phyloP scores from a whole-genome alignment of 495 filamentous ascomycete genomes.

The Penicillium pulvis region DNA sequence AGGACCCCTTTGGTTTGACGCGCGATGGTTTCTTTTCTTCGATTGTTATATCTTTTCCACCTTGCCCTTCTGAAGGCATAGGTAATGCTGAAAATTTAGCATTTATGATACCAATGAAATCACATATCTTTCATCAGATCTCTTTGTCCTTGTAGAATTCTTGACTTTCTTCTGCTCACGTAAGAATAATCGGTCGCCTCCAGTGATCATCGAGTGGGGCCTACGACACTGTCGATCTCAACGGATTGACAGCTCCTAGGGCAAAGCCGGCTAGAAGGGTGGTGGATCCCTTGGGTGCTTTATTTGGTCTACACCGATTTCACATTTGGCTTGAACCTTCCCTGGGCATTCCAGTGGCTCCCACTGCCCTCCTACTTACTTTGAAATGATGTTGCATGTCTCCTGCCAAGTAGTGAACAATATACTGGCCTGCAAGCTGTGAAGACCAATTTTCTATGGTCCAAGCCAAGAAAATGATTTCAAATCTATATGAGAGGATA shows the following conservation, averaged over 20 bases:
- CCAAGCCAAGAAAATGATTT: neutral
- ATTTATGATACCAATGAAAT: constrained; percentile 37
- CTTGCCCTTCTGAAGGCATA: constrained; percentile 14
- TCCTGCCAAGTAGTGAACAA: neutral
- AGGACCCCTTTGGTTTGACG: constrained; percentile 8
- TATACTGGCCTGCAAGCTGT: neutral
- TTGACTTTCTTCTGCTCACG: neutral
- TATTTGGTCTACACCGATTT: neutral
- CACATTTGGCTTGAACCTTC: neutral
- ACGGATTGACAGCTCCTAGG: constrained; percentile 3
- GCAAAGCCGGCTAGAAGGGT: neutral
- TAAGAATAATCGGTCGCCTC: neutral
- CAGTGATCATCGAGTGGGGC: constrained; percentile 13
- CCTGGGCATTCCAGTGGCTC: neutral
- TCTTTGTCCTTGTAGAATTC: neutral
- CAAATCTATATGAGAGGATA: neutral
- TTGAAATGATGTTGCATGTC: too few species aligned
- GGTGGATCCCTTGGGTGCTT: neutral
- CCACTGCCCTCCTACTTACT: neutral
- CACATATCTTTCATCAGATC: constrained; percentile 10
- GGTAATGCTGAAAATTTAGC: constrained; percentile 24
- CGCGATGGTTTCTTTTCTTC: constrained; percentile 6
- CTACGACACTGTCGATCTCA: constrained; percentile 5
- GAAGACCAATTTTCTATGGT: neutral
- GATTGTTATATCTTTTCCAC: constrained; percentile 19